These are phyloP conservation scores for Mitragyna speciosa DNA, from an alignment of 257 asterid species.

Conservation along the genomic window DNA sequence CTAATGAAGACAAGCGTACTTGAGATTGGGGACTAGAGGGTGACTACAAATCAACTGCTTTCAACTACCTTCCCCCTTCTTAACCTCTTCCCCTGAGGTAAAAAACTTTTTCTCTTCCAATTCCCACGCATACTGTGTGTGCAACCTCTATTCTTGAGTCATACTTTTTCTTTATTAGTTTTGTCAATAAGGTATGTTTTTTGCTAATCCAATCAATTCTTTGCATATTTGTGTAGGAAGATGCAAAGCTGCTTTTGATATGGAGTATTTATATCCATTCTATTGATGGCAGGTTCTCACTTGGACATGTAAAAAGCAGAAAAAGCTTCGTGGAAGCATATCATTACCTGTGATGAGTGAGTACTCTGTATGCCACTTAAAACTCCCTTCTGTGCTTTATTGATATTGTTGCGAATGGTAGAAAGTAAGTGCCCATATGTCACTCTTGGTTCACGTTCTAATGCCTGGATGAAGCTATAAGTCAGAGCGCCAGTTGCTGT, in stretches of 20 bases:
- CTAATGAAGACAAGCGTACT: too few species aligned
- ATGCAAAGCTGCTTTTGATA: too few species aligned
- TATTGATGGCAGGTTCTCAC: too few species aligned
- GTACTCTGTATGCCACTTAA: slow-evolving; percentile 26
- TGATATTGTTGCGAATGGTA: slow-evolving; percentile 43
- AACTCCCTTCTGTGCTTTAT: slow-evolving; percentile 36
- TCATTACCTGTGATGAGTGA: slow-evolving; percentile 44
- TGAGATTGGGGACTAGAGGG: too few species aligned
- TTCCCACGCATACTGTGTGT: neutral
- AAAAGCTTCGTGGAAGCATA: neutral
- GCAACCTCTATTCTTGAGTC: neutral
- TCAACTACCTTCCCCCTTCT: too few species aligned
- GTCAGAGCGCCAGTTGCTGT: slow-evolving; percentile 64
- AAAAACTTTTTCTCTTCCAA: neutral
- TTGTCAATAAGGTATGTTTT: too few species aligned
- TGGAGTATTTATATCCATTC: too few species aligned
- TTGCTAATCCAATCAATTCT: too few species aligned
- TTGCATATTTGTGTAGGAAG: neutral
- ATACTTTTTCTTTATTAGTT: neutral
- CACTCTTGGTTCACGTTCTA: slow-evolving; percentile 48
- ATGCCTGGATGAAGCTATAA: slow-evolving; percentile 56
- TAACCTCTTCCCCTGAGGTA: too few species aligned
- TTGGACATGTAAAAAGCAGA: neutral
- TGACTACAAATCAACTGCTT: too few species aligned
- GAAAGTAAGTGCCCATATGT: slow-evolving; percentile 59